Conservation (phyloP, 352 stramenopile genomes). For the Pythium scleroteichum region DNA sequence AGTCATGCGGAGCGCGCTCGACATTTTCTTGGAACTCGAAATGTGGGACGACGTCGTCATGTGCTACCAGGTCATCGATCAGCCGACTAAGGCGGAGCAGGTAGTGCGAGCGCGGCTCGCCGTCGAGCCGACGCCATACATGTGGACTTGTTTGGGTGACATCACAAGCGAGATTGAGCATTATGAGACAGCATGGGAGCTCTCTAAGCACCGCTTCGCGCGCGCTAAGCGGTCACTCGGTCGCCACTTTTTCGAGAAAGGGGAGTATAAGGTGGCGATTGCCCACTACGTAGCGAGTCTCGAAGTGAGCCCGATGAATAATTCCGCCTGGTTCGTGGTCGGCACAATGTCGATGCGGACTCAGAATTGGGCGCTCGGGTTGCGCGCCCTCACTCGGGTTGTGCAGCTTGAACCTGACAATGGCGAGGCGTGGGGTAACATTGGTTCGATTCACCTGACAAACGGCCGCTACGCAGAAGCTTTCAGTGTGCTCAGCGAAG, state of each 20-base stretch:
- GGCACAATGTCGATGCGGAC: slow-evolving; percentile 91
- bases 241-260: slow-evolving; percentile 87
- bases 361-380: slow-evolving; percentile 82
- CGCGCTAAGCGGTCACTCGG: slow-evolving; percentile 91
- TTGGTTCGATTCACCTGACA: slow-evolving; percentile 92
- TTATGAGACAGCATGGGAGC: slow-evolving; percentile 91
- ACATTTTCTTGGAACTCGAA: slow-evolving; percentile 94
- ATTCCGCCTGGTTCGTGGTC: slow-evolving; percentile 92
- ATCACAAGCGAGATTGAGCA: slow-evolving; percentile 88
- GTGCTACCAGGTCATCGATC: slow-evolving; percentile 93
- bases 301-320: slow-evolving; percentile 89
- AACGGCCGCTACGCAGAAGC: slow-evolving; percentile 76
- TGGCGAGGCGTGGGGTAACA: slow-evolving; percentile 94
- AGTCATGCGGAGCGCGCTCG: slow-evolving; percentile 85
- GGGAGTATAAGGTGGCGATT: slow-evolving; percentile 74
- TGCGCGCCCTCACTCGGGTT: slow-evolving; percentile 91
- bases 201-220: slow-evolving; percentile 91
- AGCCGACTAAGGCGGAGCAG: slow-evolving; percentile 88
- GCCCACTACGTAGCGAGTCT: slow-evolving; percentile 85
- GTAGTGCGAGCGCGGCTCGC: slow-evolving; percentile 87
- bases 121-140: slow-evolving; percentile 88
- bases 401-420: slow-evolving; percentile 95
- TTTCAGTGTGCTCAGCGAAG: slow-evolving; percentile 81
- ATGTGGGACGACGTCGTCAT: slow-evolving; percentile 97
- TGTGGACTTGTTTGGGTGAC: slow-evolving; percentile 94